Base-by-base conservation (phyloP, 306 rosid species). In the Vigna trinervia region DNA sequence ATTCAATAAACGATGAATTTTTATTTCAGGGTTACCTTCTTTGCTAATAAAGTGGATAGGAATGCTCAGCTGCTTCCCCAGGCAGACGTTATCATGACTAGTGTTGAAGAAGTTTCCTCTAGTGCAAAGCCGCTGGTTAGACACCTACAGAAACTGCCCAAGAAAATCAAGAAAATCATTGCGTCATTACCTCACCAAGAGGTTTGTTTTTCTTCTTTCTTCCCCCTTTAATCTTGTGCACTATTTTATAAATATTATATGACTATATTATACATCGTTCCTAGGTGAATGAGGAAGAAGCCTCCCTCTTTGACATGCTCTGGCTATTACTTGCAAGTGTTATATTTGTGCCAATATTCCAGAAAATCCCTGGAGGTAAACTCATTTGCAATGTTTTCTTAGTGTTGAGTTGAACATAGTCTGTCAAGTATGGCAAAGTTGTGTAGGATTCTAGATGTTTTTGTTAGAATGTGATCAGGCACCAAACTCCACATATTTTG, bases 241-340 rank as follows among this genome's bases (percentile, higher is more conserved):
- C 60, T 43, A n/a, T 72, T 82, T 82, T 46, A 28, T 77, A 57
- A 73, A 50, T 39, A 67, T 71, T 51, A 19, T 75, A 81, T 82
- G 66, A 81, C 81, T 51, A 53, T 59, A 47, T 68, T 30, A 66
- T 58, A 34, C 48, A 53, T 84, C 45, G 71, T 63, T 85, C 61
- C 88, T 81, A 96, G 99, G 96, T 96, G 85, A 92, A 88, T 65
- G 99, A 91, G 82, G 99, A 96, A 87, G 99, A 96, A 84, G 99
- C 99, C 76, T 96, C 99, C 74, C 94, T 96, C 45, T 89, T 96
- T 60, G 98, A 96, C 83, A 76, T 96, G 97, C 84, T 96, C 67
- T 96, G 99, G 99, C 84, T 96, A 81, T 85, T 96, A 88, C 90
- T 96, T 75, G 99, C 99, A 57, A 96, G 99, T 89, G 99, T 96